Evolutionary conservation across 768 basidiomycete genomes (phyloP).

Genomic region (Coprinopsis strossmayeri): DNA sequence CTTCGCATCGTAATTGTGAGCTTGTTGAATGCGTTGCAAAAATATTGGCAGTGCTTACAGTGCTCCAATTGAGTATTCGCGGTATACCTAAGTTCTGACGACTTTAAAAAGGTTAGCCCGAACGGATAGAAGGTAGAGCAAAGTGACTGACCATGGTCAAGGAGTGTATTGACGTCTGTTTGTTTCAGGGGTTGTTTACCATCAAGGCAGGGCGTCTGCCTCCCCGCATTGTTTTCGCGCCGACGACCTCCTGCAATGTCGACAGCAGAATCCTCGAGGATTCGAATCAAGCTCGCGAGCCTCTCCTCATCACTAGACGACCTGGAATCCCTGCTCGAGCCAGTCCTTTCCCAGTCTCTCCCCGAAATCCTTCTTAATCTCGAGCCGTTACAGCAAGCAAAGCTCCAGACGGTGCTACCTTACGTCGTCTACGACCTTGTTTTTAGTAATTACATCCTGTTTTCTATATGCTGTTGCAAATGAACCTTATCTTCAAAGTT

Average conservation of each 20-base stretch:
- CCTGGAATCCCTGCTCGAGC: constrained; percentile 60
- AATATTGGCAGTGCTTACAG: constrained; percentile 44
- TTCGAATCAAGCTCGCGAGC: constrained; percentile 40
- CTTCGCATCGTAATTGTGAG: constrained; percentile 32
- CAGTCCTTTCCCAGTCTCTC: constrained; percentile 61
- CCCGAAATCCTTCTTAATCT: constrained; percentile 59
- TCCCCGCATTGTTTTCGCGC: too few species aligned
- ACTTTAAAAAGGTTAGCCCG: constrained; percentile 33
- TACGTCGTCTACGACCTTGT: constrained; percentile 80
- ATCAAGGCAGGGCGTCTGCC: too few species aligned
- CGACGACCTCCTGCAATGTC: constrained; percentile 38
- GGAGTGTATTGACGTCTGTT: constrained; percentile 28
- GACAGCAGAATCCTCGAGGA: constrained; percentile 34
- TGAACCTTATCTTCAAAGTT: constrained; percentile 6
- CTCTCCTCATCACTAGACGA: constrained; percentile 57
- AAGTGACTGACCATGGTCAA: constrained; percentile 37
- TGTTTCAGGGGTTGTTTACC: constrained; percentile 16
- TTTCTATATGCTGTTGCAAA: background rate
- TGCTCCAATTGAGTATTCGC: constrained; percentile 96
- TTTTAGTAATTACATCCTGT: constrained; percentile 54
- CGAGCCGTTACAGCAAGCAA: constrained; percentile 74
- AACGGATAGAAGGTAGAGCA: constrained; percentile 1
- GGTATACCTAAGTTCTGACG: constrained; percentile 90
- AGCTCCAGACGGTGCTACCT: constrained; percentile 72
- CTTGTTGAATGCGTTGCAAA: background rate